Evolutionary conservation across 768 basidiomycete species (phyloP).

Genomic region (Podaxis sp.): DNA sequence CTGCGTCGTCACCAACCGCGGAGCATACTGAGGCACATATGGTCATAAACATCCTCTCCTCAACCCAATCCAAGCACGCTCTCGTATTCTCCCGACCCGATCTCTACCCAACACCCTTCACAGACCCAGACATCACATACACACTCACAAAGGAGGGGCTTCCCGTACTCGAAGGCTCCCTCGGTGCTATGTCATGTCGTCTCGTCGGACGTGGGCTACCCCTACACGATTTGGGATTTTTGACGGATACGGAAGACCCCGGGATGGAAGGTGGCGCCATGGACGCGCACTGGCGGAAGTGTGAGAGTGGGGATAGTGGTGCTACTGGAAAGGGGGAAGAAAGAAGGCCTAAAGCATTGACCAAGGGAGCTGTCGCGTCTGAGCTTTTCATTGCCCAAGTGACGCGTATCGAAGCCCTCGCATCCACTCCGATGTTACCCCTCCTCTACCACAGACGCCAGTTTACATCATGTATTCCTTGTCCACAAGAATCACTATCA

Average conservation of each 20-base stretch:
- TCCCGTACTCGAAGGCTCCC: slow-evolving; percentile 54
- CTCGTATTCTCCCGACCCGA: slow-evolving; percentile 73
- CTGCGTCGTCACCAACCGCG: slow-evolving; percentile 16
- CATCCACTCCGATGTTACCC: slow-evolving; percentile 2
- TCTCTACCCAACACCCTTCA: slow-evolving; percentile 61
- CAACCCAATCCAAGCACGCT: slow-evolving; percentile 61
- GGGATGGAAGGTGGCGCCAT: background rate
- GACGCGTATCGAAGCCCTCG: slow-evolving; percentile 13
- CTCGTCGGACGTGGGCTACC: slow-evolving; percentile 62
- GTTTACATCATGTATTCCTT: slow-evolving; percentile 10
- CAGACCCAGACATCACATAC: slow-evolving; percentile 32
- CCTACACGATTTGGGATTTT: slow-evolving; percentile 51
- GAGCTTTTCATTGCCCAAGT: slow-evolving; percentile 16
- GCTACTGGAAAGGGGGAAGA: slow-evolving; percentile 7
- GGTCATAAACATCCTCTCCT: slow-evolving; percentile 80
- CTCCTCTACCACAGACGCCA: slow-evolving; percentile 12
- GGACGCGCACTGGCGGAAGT: background rate
- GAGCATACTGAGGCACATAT: slow-evolving; percentile 44
- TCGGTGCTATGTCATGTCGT: slow-evolving; percentile 75
- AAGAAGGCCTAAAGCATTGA: background rate
- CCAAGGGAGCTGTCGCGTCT: slow-evolving; percentile 1
- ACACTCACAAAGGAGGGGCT: slow-evolving; percentile 50
- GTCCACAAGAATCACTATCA: background rate
- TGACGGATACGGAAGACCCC: slow-evolving; percentile 22
- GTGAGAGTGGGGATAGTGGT: background rate